Evolutionary conservation across 2,329 filamentous ascomycete species (phyloP), one percentile per base, ranked within the genome.

Genomic region (Massarina eburnea): DNA sequence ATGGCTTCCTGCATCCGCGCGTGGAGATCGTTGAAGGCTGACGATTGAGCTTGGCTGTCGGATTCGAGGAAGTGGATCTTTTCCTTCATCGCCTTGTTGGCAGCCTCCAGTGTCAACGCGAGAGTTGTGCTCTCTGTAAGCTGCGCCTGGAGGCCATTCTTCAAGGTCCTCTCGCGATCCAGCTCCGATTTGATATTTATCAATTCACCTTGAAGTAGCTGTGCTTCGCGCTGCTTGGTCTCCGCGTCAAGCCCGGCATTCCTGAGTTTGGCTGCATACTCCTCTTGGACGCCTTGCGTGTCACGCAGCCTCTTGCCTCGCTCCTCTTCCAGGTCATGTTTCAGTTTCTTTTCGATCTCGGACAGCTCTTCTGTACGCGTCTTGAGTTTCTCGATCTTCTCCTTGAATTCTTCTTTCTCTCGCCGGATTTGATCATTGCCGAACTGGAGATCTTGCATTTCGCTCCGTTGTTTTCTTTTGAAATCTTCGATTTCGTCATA

Each of bases 31-130:
- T 89, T 84, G 69, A 92, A 96, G 9, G 88, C 84, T 59, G 92
- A 83, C 1, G 91, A 94, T 60, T 96, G 91, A 12, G 90, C 88
- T 69, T 95, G 89, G 68, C 84, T 91, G 61, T 91, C 90, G 0
- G 89, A 94, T 67, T 96, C 90, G 15, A 96, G 81, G 64, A 95
- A 95, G 54, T 91, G 85, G 46, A 95, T 88, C 58, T 92, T 88
- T 2, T 89, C 88, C 56, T 85, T 83, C 53, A 95, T 80, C 3
- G 86, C 86, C 52, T 85, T 84, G 52, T 88, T 84, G 19, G 87
- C 84, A 27, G 83, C 85, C 56, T 96, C 89, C 9, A 96, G 76
- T 0, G 81, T 80, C 22, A 71, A 52, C 22, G 63, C 66, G 70
- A 74, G 59, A 48, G 70, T 55, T 49, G 62, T 62, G 4, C 63